A percentile compares a stretch with the other conserved stretches of the same genome.
phyloP scores from a whole-genome alignment of 2,329 filamentous ascomycete genomes.

The Fusarium coffeatum region DNA sequence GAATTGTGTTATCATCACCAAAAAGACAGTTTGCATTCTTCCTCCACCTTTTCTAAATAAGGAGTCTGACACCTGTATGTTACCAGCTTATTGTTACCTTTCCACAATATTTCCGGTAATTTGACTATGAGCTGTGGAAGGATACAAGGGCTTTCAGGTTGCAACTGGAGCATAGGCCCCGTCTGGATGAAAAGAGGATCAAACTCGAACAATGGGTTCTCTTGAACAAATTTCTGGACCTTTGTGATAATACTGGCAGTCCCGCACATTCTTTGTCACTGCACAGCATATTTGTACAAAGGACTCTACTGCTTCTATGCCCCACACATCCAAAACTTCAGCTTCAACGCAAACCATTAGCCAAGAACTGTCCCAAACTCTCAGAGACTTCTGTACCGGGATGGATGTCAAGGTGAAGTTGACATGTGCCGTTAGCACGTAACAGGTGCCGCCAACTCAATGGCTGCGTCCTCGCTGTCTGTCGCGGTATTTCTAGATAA shows the following conservation, averaged over 20 bases:
- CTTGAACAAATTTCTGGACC: neutral
- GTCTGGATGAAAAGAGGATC: neutral
- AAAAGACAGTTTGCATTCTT: too few relatives aligned
- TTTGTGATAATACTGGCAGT: neutral
- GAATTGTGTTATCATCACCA: too few relatives aligned
- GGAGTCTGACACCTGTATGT: fast-evolving
- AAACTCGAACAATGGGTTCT: neutral
- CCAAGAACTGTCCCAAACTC: too few relatives aligned
- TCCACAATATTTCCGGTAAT: neutral
- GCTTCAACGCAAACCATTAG: too few relatives aligned
- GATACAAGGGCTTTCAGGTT: neutral
- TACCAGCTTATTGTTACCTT: neutral
- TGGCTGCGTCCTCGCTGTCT: too few relatives aligned
- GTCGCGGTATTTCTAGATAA: too few relatives aligned
- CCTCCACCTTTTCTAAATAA: too few relatives aligned
- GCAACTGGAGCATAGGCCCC: neutral
- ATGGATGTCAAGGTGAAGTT: too few relatives aligned
- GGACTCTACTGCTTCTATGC: neutral
- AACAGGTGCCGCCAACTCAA: too few relatives aligned
- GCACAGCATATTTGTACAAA: neutral
- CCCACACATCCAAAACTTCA: neutral
- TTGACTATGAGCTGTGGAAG: neutral
- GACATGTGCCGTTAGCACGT: too few relatives aligned
- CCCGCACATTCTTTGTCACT: neutral
- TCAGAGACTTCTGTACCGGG: too few relatives aligned